Evolutionary conservation across 2,329 filamentous ascomycete species (phyloP).

Genomic region (Xylaria sp.): DNA sequence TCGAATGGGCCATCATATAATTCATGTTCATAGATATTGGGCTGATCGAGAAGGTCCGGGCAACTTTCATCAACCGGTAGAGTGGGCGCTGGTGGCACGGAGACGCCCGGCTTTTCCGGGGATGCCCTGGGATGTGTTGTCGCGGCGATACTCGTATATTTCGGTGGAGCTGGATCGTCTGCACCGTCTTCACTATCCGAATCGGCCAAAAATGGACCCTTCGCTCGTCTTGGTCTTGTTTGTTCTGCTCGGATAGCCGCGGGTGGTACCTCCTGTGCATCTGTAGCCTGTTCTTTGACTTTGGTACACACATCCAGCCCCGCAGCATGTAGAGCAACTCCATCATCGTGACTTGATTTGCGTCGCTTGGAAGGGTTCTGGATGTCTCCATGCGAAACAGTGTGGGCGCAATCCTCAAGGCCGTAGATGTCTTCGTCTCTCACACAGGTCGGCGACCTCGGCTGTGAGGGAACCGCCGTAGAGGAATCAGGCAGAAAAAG

Average conservation of each 20-base stretch:
- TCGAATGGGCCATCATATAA: slow-evolving; percentile 43
- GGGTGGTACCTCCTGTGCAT: not conserved
- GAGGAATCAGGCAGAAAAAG: slow-evolving; percentile 56
- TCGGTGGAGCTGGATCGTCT: not conserved
- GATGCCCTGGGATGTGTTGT: not conserved
- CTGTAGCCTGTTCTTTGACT: slow-evolving; percentile 1
- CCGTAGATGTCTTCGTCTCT: slow-evolving; percentile 44
- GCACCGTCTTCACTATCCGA: slow-evolving; percentile 60
- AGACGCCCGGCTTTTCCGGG: slow-evolving; percentile 13
- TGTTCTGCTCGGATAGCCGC: slow-evolving; percentile 20
- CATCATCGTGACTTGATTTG: slow-evolving; percentile 45
- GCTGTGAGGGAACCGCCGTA: not conserved
- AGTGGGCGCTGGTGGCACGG: slow-evolving; percentile 25
- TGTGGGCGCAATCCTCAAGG: slow-evolving; percentile 41
- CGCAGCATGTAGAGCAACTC: not conserved
- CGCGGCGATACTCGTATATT: slow-evolving; percentile 8
- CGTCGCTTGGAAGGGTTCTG: slow-evolving; percentile 47
- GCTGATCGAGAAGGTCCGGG: slow-evolving; percentile 29
- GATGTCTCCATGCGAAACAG: slow-evolving; percentile 38
- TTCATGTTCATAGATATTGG: slow-evolving; percentile 32
- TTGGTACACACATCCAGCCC: slow-evolving; percentile 3
- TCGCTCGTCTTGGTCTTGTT: slow-evolving; percentile 37
- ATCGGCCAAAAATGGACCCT: slow-evolving; percentile 73
- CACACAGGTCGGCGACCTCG: slow-evolving; percentile 31
- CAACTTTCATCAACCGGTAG: slow-evolving; percentile 38